These are phyloP conservation scores for Pyrus communis DNA, from an alignment of 306 rosid genomes.

Conservation along the genomic window DNA sequence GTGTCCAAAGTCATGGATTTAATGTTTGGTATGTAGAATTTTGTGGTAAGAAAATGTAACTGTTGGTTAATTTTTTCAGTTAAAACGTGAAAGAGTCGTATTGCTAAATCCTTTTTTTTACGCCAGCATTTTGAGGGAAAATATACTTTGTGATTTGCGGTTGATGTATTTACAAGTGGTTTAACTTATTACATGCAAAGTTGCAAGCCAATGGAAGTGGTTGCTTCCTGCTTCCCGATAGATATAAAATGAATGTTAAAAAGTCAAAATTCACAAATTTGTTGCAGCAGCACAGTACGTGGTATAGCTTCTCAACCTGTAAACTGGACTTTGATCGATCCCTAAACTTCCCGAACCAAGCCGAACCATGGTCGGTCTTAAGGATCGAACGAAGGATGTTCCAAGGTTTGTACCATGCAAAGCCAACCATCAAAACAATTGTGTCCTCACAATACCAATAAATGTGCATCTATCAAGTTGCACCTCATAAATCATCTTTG, in stretches of 20 bases:
- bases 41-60: constrained; percentile 24
- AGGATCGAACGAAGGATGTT: no score
- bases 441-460: no score
- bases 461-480: no score
- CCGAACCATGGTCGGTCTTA: no score
- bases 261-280: no score
- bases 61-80: constrained; percentile 10
- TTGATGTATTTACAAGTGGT: not conserved
- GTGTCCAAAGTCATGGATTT: constrained; percentile 83
- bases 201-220: not conserved
- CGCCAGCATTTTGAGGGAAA: not conserved
- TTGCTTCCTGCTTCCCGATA: not conserved
- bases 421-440: no score
- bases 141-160: not conserved
- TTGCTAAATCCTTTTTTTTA: not conserved
- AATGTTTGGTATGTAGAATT: constrained; percentile 70
- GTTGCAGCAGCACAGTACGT: no score
- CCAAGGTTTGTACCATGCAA: no score
- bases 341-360: no score
- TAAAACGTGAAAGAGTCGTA: constrained; percentile 5
- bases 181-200: not conserved
- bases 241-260: not conserved
- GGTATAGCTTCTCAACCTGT: not conserved
- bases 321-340: no score
- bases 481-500: no score